Evolutionary conservation across 2,329 filamentous ascomycete species (phyloP).

Genomic region (Hypomyces perniciosus): DNA sequence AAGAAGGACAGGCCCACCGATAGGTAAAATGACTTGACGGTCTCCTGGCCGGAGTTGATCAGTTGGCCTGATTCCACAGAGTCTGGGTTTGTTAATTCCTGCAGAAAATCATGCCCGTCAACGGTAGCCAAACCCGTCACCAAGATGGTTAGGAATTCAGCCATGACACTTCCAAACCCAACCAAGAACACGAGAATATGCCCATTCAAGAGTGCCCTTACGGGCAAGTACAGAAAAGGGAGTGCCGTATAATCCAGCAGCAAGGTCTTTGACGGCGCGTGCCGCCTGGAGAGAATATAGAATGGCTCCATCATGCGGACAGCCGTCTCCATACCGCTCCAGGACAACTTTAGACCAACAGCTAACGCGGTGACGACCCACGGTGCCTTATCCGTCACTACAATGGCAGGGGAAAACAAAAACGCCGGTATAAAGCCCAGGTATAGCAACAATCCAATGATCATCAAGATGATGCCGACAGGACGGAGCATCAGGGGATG

Average conservation of each 20-base stretch:
- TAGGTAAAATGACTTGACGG: constrained; percentile 57
- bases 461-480: constrained; percentile 53
- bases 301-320: constrained; percentile 71
- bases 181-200: constrained; percentile 63
- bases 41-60: constrained; percentile 53
- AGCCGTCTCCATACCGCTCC: constrained; percentile 62
- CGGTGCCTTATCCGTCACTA: constrained; percentile 55
- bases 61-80: constrained; percentile 13
- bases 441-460: constrained; percentile 52
- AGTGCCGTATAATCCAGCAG: constrained; percentile 69
- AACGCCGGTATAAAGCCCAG: constrained; percentile 53
- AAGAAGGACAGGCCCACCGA: constrained; percentile 55
- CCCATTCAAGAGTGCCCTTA: constrained; percentile 56
- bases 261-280: constrained; percentile 59
- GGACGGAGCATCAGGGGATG: constrained; percentile 64
- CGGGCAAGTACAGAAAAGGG: constrained; percentile 59
- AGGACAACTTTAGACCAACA: constrained; percentile 61
- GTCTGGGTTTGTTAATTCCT: constrained; percentile 16
- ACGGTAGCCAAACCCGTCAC: constrained; percentile 60
- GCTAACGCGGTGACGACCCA: constrained; percentile 62
- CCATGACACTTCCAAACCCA: constrained; percentile 63
- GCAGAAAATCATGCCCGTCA: constrained; percentile 55
- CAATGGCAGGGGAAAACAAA: constrained; percentile 51
- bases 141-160: constrained; percentile 67
- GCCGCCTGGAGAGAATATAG: constrained; percentile 60